A percentile compares a stretch with the other conserved stretches of the same genome.
phyloP scores from a whole-genome alignment of 768 basidiomycete genomes.

The Hydnomerulius pinastri region DNA sequence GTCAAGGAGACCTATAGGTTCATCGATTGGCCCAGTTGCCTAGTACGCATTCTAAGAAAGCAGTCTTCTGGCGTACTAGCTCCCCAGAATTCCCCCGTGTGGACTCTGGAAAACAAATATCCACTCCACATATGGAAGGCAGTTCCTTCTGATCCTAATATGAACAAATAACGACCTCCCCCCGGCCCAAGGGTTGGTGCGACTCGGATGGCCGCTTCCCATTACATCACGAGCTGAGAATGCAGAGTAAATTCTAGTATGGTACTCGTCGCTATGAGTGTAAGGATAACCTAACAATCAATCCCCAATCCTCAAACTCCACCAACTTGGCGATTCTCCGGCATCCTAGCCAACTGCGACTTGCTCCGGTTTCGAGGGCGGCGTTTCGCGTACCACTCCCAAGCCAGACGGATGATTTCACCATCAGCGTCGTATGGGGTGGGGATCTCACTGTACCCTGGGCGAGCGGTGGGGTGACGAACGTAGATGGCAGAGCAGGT shows the following conservation, averaged over 20 bases:
- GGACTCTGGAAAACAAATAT: too few species aligned
- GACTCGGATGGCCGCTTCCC: too few species aligned
- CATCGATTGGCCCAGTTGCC: too few species aligned
- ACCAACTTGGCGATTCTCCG: slow-evolving; percentile 57
- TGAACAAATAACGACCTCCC: too few species aligned
- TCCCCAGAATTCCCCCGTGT: too few species aligned
- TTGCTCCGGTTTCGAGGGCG: slow-evolving; percentile 69
- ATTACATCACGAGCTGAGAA: too few species aligned
- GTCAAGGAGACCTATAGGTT: too few species aligned
- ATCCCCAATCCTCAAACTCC: slow-evolving; percentile 14
- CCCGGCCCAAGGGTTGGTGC: too few species aligned
- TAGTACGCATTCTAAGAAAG: too few species aligned
- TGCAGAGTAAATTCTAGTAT: neutral
- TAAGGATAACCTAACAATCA: neutral
- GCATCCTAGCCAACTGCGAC: slow-evolving; percentile 60
- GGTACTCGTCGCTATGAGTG: slow-evolving; percentile 4
- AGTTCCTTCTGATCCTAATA: too few species aligned
- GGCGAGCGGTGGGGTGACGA: slow-evolving; percentile 95
- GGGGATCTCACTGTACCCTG: slow-evolving; percentile 93
- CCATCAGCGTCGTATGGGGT: slow-evolving; percentile 97
- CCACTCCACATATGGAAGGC: too few species aligned
- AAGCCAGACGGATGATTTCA: slow-evolving; percentile 85
- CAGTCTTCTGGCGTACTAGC: too few species aligned
- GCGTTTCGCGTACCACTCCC: slow-evolving; percentile 91
- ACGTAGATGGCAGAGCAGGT: slow-evolving; percentile 93